Evolutionary conservation across 1,139 yeast species (phyloP).

Genomic region (Scheffersomyces quercinus): DNA sequence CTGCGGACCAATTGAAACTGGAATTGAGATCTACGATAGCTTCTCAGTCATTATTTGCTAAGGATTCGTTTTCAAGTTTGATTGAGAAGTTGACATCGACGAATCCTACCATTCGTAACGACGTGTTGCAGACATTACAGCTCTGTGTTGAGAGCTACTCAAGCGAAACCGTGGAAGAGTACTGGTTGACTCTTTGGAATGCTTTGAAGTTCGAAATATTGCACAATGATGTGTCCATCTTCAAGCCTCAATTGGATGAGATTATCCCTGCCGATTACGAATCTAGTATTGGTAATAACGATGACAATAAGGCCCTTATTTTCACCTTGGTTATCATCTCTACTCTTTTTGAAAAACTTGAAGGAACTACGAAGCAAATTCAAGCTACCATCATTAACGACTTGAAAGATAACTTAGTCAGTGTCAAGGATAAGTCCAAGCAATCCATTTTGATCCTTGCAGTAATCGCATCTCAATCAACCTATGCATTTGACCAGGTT

Average conservation of each 20-base stretch:
- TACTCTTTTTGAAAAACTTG: slow-evolving; percentile 37
- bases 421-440: slow-evolving; percentile 54
- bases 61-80: slow-evolving; percentile 73
- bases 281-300: slow-evolving; percentile 31
- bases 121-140: slow-evolving; percentile 65
- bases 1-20: slow-evolving; percentile 67
- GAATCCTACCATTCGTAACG: slow-evolving; percentile 73
- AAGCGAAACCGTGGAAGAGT: slow-evolving; percentile 43
- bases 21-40: slow-evolving; percentile 62
- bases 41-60: slow-evolving; percentile 64
- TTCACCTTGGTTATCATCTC: slow-evolving; percentile 52
- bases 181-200: slow-evolving; percentile 82
- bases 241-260: slow-evolving; percentile 24
- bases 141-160: slow-evolving; percentile 58
- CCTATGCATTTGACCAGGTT: slow-evolving; percentile 46
- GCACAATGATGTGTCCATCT: slow-evolving; percentile 58
- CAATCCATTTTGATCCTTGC: slow-evolving; percentile 64
- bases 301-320: slow-evolving; percentile 42
- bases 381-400: slow-evolving; percentile 53
- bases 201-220: slow-evolving; percentile 84
- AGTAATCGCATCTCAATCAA: slow-evolving; percentile 45
- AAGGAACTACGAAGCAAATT: slow-evolving; percentile 10
- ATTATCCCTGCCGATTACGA: slow-evolving; percentile 34
- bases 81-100: slow-evolving; percentile 86
- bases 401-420: slow-evolving; percentile 52